Evolutionary conservation across 2,329 filamentous ascomycete genomes (phyloP).

Genomic region (Cladosporium sp.): DNA sequence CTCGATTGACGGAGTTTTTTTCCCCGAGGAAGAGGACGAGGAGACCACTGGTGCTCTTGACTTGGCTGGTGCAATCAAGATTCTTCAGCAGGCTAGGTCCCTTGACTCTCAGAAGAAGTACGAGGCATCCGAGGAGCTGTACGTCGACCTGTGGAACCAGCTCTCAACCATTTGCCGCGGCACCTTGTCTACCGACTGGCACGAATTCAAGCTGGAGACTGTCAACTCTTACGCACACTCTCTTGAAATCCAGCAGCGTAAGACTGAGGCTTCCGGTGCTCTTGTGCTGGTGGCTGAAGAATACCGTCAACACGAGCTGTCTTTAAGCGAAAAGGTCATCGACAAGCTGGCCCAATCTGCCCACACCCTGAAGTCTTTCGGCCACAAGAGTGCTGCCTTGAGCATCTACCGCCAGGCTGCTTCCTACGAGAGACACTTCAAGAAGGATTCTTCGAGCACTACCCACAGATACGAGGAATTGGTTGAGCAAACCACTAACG

Average conservation of each 20-base stretch:
- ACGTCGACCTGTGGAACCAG: conserved; percentile 48
- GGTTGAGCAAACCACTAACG: conserved; percentile 37
- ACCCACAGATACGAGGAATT: conserved; percentile 40
- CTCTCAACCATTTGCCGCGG: conserved; percentile 41
- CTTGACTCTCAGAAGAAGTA: conserved; percentile 29
- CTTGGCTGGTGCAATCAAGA: conserved; percentile 29
- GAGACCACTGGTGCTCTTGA: conserved; percentile 27
- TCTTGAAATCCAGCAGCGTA: conserved; percentile 40
- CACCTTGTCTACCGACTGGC: conserved; percentile 39
- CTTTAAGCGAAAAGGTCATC: conserved; percentile 22
- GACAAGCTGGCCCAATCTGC: conserved; percentile 35
- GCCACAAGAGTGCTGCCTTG: conserved; percentile 40
- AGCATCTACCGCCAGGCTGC: conserved; percentile 39
- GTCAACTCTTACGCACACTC: conserved; percentile 44
- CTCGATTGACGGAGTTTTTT: no score
- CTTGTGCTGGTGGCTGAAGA: conserved; percentile 45
- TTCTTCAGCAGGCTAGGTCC: conserved; percentile 35
- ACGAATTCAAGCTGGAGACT: conserved; percentile 43
- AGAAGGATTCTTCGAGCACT: conserved; percentile 19
- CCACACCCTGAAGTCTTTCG: conserved; percentile 42
- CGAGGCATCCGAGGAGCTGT: conserved; percentile 38
- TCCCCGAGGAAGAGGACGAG: conserved; percentile 32
- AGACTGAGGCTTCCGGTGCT: conserved; percentile 40
- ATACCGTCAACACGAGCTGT: conserved; percentile 39
- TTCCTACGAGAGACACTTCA: conserved; percentile 33